Evolutionary conservation across 169 alveolate genomes (phyloP), one percentile per base, ranked within the genome.

Genomic region (Plasmodium billcollinsi): DNA sequence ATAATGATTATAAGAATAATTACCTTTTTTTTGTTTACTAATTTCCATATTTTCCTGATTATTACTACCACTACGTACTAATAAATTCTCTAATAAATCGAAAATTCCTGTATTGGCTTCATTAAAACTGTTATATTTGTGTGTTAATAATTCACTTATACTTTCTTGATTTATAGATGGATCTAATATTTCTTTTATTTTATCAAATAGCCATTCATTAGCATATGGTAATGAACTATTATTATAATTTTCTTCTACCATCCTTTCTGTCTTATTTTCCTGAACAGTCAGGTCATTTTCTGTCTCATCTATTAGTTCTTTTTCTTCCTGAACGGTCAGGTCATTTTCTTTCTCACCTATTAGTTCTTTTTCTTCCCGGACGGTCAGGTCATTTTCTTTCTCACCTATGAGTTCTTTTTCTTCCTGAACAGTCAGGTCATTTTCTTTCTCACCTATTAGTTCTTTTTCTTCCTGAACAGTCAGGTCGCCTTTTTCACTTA

Each of bases 91-190:
- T 56, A 80, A n/a, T 9, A 80, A 62, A 58, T 70, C 58, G 45
- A 70, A 85, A n/a, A 85, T 59, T n/a, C 91, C 91, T 59, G 86
- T 20, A 73, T 85, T 85, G 12, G 83, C 86, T 43, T 85, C 88
- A 59, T 61, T 85, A 52, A 85, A 85, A 11, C 88, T 85, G 43
- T 85, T 85, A 49, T 85, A 85, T 24, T 85, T 85, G 26, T 69
- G 70, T 50, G 76, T 72, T 70, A 85, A 33, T 63, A 85, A 15
- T 85, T 85, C 88, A 26, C 72, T 71, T 65, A 85, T 58, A 1
- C 70, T 50, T 66, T 85, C 91, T 62, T 85, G 85, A 15, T 69
- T 71, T 63, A 85, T 85, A 18, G 73, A 39, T 1, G 91, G 91
- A 12, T 71, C 86, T 18, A 85, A 18, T 3, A 85, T 85, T 58